A percentile compares a stretch with the other conserved stretches of the same genome.
These are phyloP conservation scores for Elongisporangium prolatum DNA, from an alignment of 352 stramenopile species.

Conservation along the genomic window DNA sequence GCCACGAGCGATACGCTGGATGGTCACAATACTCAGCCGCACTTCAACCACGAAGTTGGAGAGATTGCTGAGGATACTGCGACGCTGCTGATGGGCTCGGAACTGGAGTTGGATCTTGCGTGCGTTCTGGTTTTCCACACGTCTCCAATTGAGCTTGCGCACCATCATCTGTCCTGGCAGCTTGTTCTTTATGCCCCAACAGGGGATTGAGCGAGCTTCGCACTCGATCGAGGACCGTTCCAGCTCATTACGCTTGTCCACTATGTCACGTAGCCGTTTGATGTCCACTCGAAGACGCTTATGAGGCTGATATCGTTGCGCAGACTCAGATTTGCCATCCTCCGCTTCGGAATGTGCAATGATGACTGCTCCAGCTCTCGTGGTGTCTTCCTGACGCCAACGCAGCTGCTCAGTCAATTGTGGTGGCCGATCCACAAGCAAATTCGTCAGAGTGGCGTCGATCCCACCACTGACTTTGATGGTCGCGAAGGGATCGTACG, in stretches of 20 bases:
- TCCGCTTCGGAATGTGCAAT: background rate
- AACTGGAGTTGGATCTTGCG: conserved; percentile 58
- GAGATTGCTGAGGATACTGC: conserved; percentile 26
- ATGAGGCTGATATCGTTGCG: conserved; percentile 4
- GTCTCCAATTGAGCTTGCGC: conserved; percentile 30
- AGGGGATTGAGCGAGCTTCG: conserved; percentile 16
- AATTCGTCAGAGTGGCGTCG: conserved; percentile 31
- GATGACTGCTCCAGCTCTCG: background rate
- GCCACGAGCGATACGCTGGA: conserved; percentile 51
- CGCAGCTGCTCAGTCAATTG: conserved; percentile 41
- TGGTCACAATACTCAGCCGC: conserved; percentile 29
- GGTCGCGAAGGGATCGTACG: conserved; percentile 50
- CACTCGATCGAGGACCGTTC: conserved; percentile 24
- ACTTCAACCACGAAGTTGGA: conserved; percentile 25
- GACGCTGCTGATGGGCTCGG: conserved; percentile 29
- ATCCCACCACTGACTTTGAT: conserved; percentile 53
- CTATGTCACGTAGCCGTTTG: conserved; percentile 22
- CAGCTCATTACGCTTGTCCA: conserved; percentile 29
- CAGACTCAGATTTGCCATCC: conserved; percentile 1
- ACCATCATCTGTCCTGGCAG: conserved; percentile 42
- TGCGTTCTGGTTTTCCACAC: conserved; percentile 31
- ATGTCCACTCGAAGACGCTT: conserved; percentile 23
- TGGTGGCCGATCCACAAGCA: conserved; percentile 24
- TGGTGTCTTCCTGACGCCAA: conserved; percentile 46
- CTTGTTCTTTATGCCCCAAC: conserved; percentile 33